A percentile compares a stretch with the other conserved stretches of the same genome.
These are phyloP conservation scores for Trametes versicolor DNA, from an alignment of 1,284 basidiomycete genomes.

Conservation along the genomic window DNA sequence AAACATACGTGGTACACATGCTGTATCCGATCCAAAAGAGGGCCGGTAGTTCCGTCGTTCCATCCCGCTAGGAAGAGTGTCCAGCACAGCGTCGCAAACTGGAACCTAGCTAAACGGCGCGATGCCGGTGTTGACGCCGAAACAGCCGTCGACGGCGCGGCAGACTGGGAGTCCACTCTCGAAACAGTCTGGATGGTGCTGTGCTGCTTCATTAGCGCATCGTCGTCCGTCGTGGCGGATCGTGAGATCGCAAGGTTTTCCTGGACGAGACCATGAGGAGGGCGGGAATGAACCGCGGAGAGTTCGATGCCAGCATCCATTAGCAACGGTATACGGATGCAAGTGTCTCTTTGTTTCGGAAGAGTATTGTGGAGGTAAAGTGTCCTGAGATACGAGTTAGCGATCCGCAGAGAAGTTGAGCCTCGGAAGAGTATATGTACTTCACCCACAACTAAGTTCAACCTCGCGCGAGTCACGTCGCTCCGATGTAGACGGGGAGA, in stretches of 20 bases:
- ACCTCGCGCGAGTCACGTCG: background rate
- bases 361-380: too few species aligned
- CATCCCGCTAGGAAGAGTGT: slow-evolving; percentile 61
- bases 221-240: background rate
- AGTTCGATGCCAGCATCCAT: slow-evolving; percentile 4
- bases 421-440: background rate
- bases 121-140: slow-evolving; percentile 10
- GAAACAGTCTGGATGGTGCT: background rate
- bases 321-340: background rate
- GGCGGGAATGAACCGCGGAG: background rate
- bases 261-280: background rate
- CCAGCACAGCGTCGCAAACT: slow-evolving; percentile 52
- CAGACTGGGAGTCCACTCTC: background rate
- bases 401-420: background rate
- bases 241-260: background rate
- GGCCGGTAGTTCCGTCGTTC: slow-evolving; percentile 71
- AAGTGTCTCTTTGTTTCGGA: background rate
- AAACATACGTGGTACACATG: slow-evolving; percentile 55
- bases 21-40: slow-evolving; percentile 65
- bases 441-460: background rate
- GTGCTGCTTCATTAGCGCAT: background rate
- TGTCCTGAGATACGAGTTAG: too few species aligned
- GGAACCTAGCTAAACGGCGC: slow-evolving; percentile 34
- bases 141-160: slow-evolving; percentile 1
- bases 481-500: background rate